Conservation (phyloP, 2,329 filamentous ascomycete genomes). For the Epichloe hybrida region DNA sequence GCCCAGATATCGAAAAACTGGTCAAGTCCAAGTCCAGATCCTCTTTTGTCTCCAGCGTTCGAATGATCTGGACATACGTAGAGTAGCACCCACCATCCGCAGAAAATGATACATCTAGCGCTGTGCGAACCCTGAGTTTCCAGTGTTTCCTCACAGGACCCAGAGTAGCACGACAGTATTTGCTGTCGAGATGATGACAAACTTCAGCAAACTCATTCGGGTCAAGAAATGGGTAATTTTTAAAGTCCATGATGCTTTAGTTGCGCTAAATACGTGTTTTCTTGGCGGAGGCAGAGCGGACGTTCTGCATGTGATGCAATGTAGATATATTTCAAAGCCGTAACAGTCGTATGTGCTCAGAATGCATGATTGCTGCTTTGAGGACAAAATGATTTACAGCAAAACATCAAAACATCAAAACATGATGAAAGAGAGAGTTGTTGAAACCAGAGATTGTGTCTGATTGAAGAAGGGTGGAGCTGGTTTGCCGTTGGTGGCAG, state of each 20-base stretch:
- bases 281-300: too few species aligned
- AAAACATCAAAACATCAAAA: too few species aligned
- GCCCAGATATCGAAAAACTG: constrained; percentile 29
- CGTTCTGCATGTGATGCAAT: too few species aligned
- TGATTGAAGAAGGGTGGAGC: background rate
- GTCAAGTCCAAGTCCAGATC: constrained; percentile 34
- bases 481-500: too few species aligned
- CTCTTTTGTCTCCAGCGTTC: constrained; percentile 33
- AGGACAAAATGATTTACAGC: too few species aligned
- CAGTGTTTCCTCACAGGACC: constrained; percentile 40
- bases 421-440: background rate
- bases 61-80: constrained; percentile 44
- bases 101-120: constrained; percentile 32
- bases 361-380: too few species aligned
- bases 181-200: constrained; percentile 48
- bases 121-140: constrained; percentile 39
- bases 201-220: constrained; percentile 49
- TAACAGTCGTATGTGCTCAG: too few species aligned
- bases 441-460: background rate
- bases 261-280: too few species aligned
- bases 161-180: constrained; percentile 43
- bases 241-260: constrained; percentile 24
- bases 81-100: constrained; percentile 27
- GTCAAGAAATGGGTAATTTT: constrained; percentile 47
- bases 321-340: too few species aligned